Evolutionary conservation across 192 early-diverging fungal genomes (phyloP).

Genomic region (Coemansia sp.): DNA sequence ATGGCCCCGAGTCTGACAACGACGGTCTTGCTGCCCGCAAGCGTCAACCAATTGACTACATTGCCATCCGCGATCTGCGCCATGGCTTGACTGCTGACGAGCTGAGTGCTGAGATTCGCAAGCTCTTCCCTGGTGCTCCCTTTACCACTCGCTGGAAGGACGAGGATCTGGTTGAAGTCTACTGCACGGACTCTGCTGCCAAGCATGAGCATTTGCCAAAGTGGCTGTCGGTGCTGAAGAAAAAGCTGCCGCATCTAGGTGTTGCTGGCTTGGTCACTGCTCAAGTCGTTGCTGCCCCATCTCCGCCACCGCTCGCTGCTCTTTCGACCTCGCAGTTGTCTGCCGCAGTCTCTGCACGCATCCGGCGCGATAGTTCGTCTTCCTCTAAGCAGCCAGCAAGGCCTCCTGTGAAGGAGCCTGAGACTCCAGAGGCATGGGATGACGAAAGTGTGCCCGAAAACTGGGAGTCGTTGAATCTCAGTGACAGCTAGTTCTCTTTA

Average conservation of each 20-base stretch:
- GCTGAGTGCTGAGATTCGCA: conserved; percentile 32
- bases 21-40: conserved; percentile 20
- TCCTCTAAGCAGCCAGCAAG: not conserved
- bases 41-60: conserved; percentile 32
- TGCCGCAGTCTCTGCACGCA: not conserved
- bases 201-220: conserved; percentile 33
- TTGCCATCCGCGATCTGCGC: conserved; percentile 40
- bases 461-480: conserved; percentile 45
- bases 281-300: not conserved
- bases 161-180: conserved; percentile 45
- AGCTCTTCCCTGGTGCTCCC: conserved; percentile 17
- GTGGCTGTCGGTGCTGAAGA: conserved; percentile 38
- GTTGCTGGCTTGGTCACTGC: conserved; percentile 39
- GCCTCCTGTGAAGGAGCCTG: not conserved
- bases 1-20: not conserved
- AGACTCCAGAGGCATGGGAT: conserved; percentile 7
- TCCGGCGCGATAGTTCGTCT: not conserved
- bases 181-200: conserved; percentile 22
- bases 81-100: conserved; percentile 43
- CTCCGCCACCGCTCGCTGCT: not conserved
- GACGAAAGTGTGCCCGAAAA: conserved; percentile 36
- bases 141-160: conserved; percentile 31
- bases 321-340: not conserved
- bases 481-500: conserved; percentile 6
- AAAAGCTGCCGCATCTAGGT: conserved; percentile 37